phyloP scores from a whole-genome alignment of 306 rosid species.

The Gynostemma pentaphyllum region DNA sequence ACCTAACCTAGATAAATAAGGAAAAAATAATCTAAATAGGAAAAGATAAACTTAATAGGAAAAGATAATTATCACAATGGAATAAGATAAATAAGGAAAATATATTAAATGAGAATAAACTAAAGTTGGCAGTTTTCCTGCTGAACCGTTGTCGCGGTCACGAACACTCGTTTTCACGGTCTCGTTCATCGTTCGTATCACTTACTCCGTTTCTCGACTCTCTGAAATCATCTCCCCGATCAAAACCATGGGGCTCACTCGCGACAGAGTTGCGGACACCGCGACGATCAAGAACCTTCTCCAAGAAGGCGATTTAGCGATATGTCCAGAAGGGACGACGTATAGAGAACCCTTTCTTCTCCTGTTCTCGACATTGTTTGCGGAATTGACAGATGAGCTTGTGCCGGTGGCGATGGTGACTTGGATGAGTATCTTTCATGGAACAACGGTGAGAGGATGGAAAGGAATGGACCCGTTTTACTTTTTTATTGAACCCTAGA shows the following conservation, averaged over 20 bases:
- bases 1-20: too few relatives aligned
- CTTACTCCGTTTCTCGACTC: slow-evolving; percentile 71
- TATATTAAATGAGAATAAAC: too few relatives aligned
- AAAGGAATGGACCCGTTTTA: slow-evolving; percentile 92
- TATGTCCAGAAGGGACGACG: slow-evolving; percentile 81
- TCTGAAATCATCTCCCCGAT: slow-evolving; percentile 68
- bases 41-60: too few relatives aligned
- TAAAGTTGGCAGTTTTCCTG: too few relatives aligned
- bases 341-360: slow-evolving; percentile 70
- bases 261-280: slow-evolving; percentile 48
- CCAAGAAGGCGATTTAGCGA: slow-evolving; percentile 55
- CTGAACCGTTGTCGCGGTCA: too few relatives aligned
- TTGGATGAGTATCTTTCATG: slow-evolving; percentile 81
- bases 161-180: too few relatives aligned
- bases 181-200: slow-evolving; percentile 63
- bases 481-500: slow-evolving; percentile 82
- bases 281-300: slow-evolving; percentile 63
- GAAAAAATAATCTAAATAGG: too few relatives aligned
- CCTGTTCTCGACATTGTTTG: slow-evolving; percentile 59
- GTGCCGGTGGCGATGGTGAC: slow-evolving; percentile 92
- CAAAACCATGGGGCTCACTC: slow-evolving; percentile 49
- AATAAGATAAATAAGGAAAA: too few relatives aligned
- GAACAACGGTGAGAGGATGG: slow-evolving; percentile 77
- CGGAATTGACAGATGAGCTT: slow-evolving; percentile 55
- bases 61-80: too few relatives aligned